Conservation (phyloP, 164 flowering plant species). For the Annona cherimola region DNA sequence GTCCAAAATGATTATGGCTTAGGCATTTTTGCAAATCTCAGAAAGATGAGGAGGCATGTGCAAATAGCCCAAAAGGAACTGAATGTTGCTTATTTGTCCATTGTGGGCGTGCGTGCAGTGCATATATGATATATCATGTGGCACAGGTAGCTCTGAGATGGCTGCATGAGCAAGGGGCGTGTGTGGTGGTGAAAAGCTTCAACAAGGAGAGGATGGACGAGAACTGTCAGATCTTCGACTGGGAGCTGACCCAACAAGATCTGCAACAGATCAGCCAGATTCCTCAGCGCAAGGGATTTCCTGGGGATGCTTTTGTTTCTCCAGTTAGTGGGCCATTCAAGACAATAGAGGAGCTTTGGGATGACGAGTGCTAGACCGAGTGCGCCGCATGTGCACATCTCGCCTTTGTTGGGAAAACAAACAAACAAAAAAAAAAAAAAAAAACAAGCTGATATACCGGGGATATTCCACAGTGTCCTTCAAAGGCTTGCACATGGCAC, state of each 20-base stretch:
- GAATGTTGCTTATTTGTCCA: not conserved
- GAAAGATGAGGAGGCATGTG: too few relatives aligned
- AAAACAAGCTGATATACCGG: too few relatives aligned
- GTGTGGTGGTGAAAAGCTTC: conserved; percentile 24
- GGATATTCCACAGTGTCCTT: too few relatives aligned
- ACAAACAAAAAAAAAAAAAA: too few relatives aligned
- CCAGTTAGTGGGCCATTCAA: conserved; percentile 20
- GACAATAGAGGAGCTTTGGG: conserved; percentile 28
- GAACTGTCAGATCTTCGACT: conserved; percentile 24
- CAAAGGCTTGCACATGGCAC: too few relatives aligned
- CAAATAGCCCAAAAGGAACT: not conserved
- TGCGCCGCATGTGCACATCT: too few relatives aligned
- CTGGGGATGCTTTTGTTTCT: conserved; percentile 4
- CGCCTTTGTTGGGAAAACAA: too few relatives aligned
- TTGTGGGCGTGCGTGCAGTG: not conserved
- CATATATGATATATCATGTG: not conserved
- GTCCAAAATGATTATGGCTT: not conserved
- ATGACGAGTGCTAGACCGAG: too few relatives aligned
- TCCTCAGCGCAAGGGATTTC: conserved; percentile 12
- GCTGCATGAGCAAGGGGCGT: conserved; percentile 28
- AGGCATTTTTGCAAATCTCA: not conserved
- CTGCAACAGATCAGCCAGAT: conserved; percentile 11
- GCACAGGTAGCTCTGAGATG: conserved; percentile 25
- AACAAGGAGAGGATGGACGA: conserved; percentile 20
- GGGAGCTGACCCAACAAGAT: conserved; percentile 25